These are phyloP conservation scores for Juncus effusus DNA, from an alignment of 176 grass and related monocot species.

Conservation along the genomic window DNA sequence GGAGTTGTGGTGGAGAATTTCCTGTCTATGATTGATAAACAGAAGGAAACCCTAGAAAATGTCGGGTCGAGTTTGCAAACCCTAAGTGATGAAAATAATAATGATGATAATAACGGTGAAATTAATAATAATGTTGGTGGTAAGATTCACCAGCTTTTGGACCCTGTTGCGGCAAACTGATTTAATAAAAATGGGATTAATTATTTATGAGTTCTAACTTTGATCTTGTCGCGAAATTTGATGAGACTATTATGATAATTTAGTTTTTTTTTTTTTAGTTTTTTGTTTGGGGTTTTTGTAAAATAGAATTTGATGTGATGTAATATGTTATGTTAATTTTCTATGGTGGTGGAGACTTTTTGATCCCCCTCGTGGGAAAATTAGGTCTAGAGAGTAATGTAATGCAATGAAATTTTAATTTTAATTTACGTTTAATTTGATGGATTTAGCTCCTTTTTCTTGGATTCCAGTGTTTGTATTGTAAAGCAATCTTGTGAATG, in stretches of 20 bases:
- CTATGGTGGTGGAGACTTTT: conserved; percentile 30
- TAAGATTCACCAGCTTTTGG: conserved; percentile 52
- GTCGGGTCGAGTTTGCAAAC: conserved; percentile 19
- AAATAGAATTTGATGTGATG: neutral
- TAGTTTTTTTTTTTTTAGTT: conserved; percentile 31
- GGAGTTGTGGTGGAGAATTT: conserved; percentile 39
- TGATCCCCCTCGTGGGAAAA: conserved; percentile 26
- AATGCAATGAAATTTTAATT: neutral
- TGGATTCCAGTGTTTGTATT: neutral
- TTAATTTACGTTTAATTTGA: neutral
- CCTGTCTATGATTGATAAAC: conserved; percentile 44
- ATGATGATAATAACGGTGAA: too few species aligned
- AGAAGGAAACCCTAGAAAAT: neutral
- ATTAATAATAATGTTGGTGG: neutral
- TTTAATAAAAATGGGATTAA: neutral
- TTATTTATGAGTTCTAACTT: conserved; percentile 21
- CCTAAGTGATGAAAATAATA: too few species aligned
- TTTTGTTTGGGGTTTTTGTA: conserved; percentile 10
- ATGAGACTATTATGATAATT: conserved; percentile 24
- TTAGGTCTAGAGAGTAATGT: conserved; percentile 11
- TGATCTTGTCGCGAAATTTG: conserved; percentile 20
- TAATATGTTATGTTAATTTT: conserved; percentile 17
- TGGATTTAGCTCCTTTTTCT: neutral
- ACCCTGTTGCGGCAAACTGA: conserved; percentile 46
- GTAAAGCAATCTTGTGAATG: neutral